Conservation (phyloP, 257 asterid genomes). For the Gentiana straminea region DNA sequence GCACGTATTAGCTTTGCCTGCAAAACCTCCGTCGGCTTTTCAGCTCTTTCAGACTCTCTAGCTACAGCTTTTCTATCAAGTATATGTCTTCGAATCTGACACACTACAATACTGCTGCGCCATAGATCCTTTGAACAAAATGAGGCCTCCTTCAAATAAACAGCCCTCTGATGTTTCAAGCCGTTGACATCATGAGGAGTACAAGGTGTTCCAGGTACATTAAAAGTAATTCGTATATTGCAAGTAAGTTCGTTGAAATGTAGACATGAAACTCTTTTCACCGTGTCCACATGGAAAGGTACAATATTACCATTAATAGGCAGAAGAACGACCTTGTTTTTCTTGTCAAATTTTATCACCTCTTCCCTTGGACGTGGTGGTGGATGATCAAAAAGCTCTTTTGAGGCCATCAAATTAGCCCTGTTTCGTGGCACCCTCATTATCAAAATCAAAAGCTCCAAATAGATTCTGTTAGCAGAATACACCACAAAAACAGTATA, state of each 20-base stretch:
- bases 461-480: no score
- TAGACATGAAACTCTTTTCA: constrained; percentile 64
- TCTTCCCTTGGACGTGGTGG: constrained; percentile 49
- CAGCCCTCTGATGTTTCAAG: constrained; percentile 40
- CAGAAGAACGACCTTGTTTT: constrained; percentile 51
- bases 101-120: constrained; percentile 59
- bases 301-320: constrained; percentile 59
- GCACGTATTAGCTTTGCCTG: constrained; percentile 57
- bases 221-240: constrained; percentile 52
- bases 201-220: constrained; percentile 67
- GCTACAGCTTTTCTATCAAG: constrained; percentile 52
- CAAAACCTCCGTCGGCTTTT: constrained; percentile 62
- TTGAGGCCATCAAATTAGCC: constrained; percentile 24
- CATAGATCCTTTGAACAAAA: constrained; percentile 63
- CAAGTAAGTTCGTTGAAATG: constrained; percentile 52
- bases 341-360: constrained; percentile 69
- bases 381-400: constrained; percentile 45
- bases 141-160: constrained; percentile 53
- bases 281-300: constrained; percentile 58
- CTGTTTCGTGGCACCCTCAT: constrained; percentile 7
- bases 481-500: no score
- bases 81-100: constrained; percentile 29
- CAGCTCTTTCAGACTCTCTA: constrained; percentile 72
- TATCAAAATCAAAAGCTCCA: no score
- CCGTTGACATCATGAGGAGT: constrained; percentile 48